Percentiles rank a stretch among this genome's conserved stretches.
phyloP scores from a whole-genome alignment of 306 rosid genomes.

The Vachellia collinsii region DNA sequence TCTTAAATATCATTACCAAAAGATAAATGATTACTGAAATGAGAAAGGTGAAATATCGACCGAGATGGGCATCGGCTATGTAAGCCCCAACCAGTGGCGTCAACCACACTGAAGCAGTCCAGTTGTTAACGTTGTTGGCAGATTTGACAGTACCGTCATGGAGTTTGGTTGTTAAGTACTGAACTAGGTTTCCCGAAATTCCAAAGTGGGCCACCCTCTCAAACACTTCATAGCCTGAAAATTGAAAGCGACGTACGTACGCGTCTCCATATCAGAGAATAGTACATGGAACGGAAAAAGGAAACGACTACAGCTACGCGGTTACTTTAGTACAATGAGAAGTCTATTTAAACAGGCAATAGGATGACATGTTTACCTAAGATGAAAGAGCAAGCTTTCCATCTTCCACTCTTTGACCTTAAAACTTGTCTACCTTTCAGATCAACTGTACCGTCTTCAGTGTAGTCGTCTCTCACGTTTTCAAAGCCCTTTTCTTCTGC shows the following conservation, averaged over 20 bases:
- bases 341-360: no score
- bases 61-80: slow-evolving; percentile 65
- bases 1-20: background rate
- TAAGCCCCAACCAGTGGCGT: slow-evolving; percentile 66
- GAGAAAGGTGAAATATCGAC: slow-evolving; percentile 71
- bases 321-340: no score
- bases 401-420: slow-evolving; percentile 46
- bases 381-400: slow-evolving; percentile 52
- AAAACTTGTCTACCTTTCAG: slow-evolving; percentile 46
- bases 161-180: slow-evolving; percentile 61
- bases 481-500: slow-evolving; percentile 40
- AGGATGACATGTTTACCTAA: slow-evolving; percentile 33
- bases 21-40: slow-evolving; percentile 58
- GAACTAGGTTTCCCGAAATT: slow-evolving; percentile 62
- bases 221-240: slow-evolving; percentile 64
- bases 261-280: no score
- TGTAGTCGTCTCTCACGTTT: slow-evolving; percentile 33
- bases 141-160: slow-evolving; percentile 70
- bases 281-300: no score
- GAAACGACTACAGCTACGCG: no score
- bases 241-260: background rate
- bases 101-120: slow-evolving; percentile 71
- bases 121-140: slow-evolving; percentile 68
- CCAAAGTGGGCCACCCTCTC: slow-evolving; percentile 88
- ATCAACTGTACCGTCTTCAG: slow-evolving; percentile 50